These are phyloP conservation scores for Teunomyces pallodes DNA, from an alignment of 805 yeast species.

Conservation along the genomic window DNA sequence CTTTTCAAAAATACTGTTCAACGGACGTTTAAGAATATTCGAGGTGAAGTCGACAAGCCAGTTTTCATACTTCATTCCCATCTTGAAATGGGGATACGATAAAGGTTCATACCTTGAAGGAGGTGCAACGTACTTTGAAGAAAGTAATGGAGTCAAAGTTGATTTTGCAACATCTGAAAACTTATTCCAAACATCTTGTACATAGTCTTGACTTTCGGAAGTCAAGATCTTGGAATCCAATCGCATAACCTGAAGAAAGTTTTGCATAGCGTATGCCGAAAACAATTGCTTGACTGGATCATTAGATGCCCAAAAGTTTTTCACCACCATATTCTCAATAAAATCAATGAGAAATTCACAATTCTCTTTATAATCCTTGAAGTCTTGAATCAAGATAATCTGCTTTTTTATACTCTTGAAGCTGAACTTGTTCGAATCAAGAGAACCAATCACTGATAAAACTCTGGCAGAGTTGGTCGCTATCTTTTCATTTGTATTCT, in stretches of 20 bases:
- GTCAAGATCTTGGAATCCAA: slow-evolving; percentile 28
- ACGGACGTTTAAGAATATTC: slow-evolving; percentile 55
- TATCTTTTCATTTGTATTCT: slow-evolving; percentile 45
- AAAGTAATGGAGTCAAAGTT: slow-evolving; percentile 70
- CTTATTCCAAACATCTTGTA: slow-evolving; percentile 50
- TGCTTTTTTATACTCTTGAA: slow-evolving; percentile 41
- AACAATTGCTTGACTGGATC: slow-evolving; percentile 83
- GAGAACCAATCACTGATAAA: slow-evolving; percentile 72
- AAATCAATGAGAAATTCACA: slow-evolving; percentile 61
- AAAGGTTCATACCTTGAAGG: slow-evolving; percentile 46
- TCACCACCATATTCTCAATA: slow-evolving; percentile 68
- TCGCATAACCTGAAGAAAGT: slow-evolving; percentile 64
- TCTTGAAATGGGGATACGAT: slow-evolving; percentile 63
- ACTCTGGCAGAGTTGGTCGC: slow-evolving; percentile 64
- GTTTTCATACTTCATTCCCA: slow-evolving; percentile 51
- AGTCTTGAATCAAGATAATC: slow-evolving; percentile 56
- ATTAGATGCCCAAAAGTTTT: slow-evolving; percentile 84
- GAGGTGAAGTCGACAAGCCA: slow-evolving; percentile 76
- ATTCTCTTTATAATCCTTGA: slow-evolving; percentile 61
- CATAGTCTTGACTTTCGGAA: slow-evolving; percentile 16
- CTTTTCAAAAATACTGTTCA: slow-evolving; percentile 10
- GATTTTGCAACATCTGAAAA: slow-evolving; percentile 67
- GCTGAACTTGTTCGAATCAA: slow-evolving; percentile 61
- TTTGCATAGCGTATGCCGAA: slow-evolving; percentile 87
- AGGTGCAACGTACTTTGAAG: slow-evolving; percentile 70